Conservation (phyloP, 345 rosid genomes). For the Noccaea bulbosa region DNA sequence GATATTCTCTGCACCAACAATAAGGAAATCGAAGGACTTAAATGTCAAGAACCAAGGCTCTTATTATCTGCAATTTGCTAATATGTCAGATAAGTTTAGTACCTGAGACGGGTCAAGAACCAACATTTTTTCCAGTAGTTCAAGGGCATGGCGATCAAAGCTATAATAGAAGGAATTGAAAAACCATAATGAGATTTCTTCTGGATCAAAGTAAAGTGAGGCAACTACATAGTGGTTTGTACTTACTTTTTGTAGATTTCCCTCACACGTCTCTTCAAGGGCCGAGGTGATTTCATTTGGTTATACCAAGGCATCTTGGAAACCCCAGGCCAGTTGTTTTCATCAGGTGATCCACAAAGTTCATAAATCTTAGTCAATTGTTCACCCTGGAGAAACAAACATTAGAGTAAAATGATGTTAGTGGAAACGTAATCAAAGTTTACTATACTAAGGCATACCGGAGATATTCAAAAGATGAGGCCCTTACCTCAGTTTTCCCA, state of each 20-base stretch:
- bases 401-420: not conserved
- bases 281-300: slow-evolving; percentile 60
- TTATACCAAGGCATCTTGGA: slow-evolving; percentile 63
- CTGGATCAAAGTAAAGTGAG: not conserved
- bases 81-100: slow-evolving; percentile 26
- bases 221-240: not conserved
- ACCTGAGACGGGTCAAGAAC: slow-evolving; percentile 93
- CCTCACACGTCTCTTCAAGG: slow-evolving; percentile 69
- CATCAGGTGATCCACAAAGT: slow-evolving; percentile 76
- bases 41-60: slow-evolving; percentile 1
- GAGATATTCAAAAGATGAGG: not conserved
- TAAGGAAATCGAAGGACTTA: not conserved
- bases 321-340: slow-evolving; percentile 70
- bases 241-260: slow-evolving; percentile 87
- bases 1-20: slow-evolving; percentile 67
- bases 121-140: slow-evolving; percentile 86
- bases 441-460: not conserved
- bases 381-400: slow-evolving; percentile 49
- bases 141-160: slow-evolving; percentile 93
- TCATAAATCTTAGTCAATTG: slow-evolving; percentile 71
- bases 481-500: slow-evolving; percentile 82
- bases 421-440: slow-evolving; percentile 8
- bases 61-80: slow-evolving; percentile 8
- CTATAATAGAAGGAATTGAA: slow-evolving; percentile 40
- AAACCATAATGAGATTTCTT: slow-evolving; percentile 25